Evolutionary conservation across 164 flowering plant genomes (phyloP).

Genomic region (Platanus orientalis): DNA sequence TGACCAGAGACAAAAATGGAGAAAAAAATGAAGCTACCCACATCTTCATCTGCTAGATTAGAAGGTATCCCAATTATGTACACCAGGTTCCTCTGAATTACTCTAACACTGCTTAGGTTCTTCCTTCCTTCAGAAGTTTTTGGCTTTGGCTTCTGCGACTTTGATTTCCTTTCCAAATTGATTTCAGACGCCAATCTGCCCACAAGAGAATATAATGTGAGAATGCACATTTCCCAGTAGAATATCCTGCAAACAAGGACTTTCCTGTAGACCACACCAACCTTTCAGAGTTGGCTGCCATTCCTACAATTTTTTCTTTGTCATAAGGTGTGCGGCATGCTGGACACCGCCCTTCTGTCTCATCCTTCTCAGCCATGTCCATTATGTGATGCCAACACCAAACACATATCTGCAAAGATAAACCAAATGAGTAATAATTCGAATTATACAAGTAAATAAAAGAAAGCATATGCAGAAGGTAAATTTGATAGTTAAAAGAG

Average conservation of each 20-base stretch:
- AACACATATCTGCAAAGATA: conserved; percentile 68
- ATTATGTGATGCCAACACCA: conserved; percentile 99
- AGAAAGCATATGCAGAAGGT: too few relatives aligned
- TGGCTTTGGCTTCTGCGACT: conserved; percentile 68
- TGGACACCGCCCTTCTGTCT: conserved; percentile 91
- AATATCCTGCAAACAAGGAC: background rate
- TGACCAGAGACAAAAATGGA: background rate
- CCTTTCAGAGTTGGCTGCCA: conserved; percentile 77
- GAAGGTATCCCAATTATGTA: conserved; percentile 91
- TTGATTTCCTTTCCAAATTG: conserved; percentile 57
- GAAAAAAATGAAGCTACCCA: conserved; percentile 19
- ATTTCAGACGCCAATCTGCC: conserved; percentile 74
- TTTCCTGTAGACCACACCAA: conserved; percentile 5
- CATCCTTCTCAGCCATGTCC: conserved; percentile 99
- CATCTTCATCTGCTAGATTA: conserved; percentile 90
- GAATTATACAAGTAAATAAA: too few relatives aligned
- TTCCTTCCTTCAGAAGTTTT: conserved; percentile 81
- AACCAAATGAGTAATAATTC: background rate
- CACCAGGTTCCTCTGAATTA: conserved; percentile 91
- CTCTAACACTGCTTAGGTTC: conserved; percentile 88
- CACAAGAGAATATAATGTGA: background rate
- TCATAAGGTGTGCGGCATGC: conserved; percentile 92
- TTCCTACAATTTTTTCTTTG: conserved; percentile 92
- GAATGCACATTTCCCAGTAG: background rate
- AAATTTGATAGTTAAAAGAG: too few relatives aligned